Percentiles rank a stretch among this genome's conserved stretches.
Conservation (phyloP, 106 monocot genomes). For the Dioscorea dumetorum region DNA sequence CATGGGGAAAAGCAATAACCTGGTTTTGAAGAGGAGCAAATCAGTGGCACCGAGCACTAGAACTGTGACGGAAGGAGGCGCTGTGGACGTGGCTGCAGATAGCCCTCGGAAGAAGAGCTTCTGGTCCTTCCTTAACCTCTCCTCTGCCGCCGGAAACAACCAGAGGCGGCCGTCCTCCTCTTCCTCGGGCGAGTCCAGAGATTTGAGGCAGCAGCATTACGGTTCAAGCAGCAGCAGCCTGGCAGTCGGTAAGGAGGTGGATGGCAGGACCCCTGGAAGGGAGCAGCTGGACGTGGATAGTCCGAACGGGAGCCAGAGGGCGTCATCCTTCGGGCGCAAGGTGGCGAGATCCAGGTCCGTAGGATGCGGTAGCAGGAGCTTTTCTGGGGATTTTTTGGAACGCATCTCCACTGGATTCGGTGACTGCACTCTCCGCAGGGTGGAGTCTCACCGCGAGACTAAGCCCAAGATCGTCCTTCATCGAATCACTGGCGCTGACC, state of each 20-base stretch:
- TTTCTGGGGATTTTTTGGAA: conserved; percentile 34
- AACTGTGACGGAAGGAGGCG: conserved; percentile 5
- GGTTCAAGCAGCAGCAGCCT: neutral
- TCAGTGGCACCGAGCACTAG: conserved; percentile 33
- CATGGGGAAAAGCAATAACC: neutral
- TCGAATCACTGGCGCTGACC: neutral
- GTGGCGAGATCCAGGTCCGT: conserved; percentile 37
- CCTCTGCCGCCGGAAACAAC: conserved; percentile 12
- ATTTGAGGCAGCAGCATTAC: neutral
- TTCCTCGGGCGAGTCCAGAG: neutral
- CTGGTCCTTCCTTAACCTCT: conserved; percentile 60
- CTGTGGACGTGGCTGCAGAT: neutral
- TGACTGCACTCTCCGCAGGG: conserved; percentile 37
- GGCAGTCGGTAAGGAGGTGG: neutral
- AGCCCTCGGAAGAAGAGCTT: conserved; percentile 73
- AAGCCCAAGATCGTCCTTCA: conserved; percentile 5
- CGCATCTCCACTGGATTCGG: conserved; percentile 34
- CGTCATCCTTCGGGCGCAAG: conserved; percentile 18
- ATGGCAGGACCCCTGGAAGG: neutral
- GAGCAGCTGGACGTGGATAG: conserved; percentile 25
- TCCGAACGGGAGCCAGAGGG: conserved; percentile 19
- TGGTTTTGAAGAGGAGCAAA: conserved; percentile 41
- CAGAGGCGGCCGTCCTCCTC: conserved; percentile 38
- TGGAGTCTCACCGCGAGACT: conserved; percentile 34
- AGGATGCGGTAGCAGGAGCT: conserved; percentile 42